A percentile compares a stretch with the other conserved stretches of the same genome.
phyloP scores from a whole-genome alignment of 2,329 filamentous ascomycete genomes.

The Aspergillus ustus region DNA sequence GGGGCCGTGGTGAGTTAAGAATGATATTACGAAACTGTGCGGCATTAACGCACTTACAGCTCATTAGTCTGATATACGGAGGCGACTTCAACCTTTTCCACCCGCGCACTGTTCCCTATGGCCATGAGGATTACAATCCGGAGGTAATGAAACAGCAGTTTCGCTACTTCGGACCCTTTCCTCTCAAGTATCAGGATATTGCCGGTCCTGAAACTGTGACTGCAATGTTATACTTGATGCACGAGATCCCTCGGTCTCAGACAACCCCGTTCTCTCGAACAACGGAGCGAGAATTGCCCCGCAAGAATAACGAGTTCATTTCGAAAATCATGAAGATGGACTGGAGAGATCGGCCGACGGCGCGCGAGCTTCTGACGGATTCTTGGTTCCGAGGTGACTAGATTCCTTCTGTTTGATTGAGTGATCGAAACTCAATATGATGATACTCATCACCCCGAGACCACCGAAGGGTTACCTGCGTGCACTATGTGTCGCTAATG shows the following conservation, averaged over 20 bases:
- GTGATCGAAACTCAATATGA: no score
- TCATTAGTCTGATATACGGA: slow-evolving; percentile 25
- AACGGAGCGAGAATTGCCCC: not conserved
- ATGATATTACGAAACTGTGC: no score
- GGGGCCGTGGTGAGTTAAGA: slow-evolving; percentile 20
- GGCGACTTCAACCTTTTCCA: slow-evolving; percentile 26
- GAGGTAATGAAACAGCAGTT: slow-evolving; percentile 28
- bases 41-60: slow-evolving; percentile 11
- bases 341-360: slow-evolving; percentile 11
- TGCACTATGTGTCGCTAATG: no score
- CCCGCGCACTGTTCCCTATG: slow-evolving; percentile 24
- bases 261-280: not conserved
- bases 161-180: slow-evolving; percentile 21
- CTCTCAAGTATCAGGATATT: slow-evolving; percentile 46
- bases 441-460: no score
- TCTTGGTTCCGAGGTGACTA: no score
- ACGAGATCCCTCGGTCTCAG: slow-evolving; percentile 7
- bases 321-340: slow-evolving; percentile 2
- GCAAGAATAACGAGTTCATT: slow-evolving; percentile 5
- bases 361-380: not conserved
- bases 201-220: slow-evolving; percentile 54
- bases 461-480: no score
- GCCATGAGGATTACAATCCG: slow-evolving; percentile 26
- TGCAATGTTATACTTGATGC: slow-evolving; percentile 6
- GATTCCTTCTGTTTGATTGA: no score